Evolutionary conservation across 768 basidiomycete genomes (phyloP).

Genomic region (Filobasidium wieringae): DNA sequence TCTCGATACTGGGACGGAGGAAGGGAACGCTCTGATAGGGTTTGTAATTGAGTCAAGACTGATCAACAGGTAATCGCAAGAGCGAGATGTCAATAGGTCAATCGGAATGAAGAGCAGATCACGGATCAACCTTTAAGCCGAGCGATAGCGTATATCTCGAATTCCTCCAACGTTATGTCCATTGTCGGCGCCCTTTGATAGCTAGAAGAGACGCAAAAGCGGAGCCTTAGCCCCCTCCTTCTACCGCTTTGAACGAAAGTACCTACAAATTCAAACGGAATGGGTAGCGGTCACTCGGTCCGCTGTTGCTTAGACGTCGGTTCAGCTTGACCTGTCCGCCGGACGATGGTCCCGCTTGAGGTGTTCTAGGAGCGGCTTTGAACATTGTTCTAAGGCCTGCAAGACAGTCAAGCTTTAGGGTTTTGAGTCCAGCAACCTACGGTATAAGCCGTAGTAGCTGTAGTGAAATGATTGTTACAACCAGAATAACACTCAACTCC

Average conservation of each 20-base stretch:
- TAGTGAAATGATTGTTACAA: too few species aligned
- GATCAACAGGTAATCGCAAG: not conserved
- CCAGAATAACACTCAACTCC: too few species aligned
- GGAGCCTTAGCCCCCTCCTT: not conserved
- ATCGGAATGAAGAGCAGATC: too few species aligned
- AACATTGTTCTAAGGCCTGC: too few species aligned
- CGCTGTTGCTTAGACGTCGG: slow-evolving; percentile 19
- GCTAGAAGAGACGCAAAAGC: slow-evolving; percentile 43
- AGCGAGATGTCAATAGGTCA: not conserved
- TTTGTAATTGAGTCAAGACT: slow-evolving; percentile 26
- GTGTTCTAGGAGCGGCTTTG: slow-evolving; percentile 29
- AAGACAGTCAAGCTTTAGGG: too few species aligned
- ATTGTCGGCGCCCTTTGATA: slow-evolving; percentile 74
- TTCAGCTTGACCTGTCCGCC: slow-evolving; percentile 25
- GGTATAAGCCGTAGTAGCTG: too few species aligned
- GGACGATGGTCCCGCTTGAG: slow-evolving; percentile 12
- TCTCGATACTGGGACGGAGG: slow-evolving; percentile 17
- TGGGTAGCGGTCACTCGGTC: slow-evolving; percentile 24
- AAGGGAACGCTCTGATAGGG: slow-evolving; percentile 26
- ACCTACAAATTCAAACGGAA: slow-evolving; percentile 56
- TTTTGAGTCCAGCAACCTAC: too few species aligned
- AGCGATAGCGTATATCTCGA: slow-evolving; percentile 80
- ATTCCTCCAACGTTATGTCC: slow-evolving; percentile 89
- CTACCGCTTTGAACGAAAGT: not conserved
- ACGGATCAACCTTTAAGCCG: slow-evolving; percentile 49